These are phyloP conservation scores for Bipolaris bicolor DNA, from an alignment of 2,329 filamentous ascomycete species.

Conservation along the genomic window DNA sequence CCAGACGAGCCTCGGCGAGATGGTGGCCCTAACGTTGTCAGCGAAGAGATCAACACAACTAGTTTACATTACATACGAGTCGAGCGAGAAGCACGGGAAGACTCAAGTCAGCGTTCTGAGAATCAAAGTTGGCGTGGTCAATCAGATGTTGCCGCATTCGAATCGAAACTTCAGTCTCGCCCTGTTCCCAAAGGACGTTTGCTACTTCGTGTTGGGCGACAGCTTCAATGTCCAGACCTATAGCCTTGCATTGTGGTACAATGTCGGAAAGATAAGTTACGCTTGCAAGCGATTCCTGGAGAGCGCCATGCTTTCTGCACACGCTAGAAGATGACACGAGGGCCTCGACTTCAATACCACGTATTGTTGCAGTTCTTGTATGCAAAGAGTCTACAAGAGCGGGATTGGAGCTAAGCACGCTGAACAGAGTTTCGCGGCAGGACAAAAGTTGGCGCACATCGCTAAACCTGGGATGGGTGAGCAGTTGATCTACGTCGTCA, in stretches of 20 bases:
- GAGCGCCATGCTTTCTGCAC: slow-evolving; percentile 77
- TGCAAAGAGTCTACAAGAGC: slow-evolving; percentile 66
- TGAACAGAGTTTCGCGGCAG: slow-evolving; percentile 81
- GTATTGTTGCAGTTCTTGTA: slow-evolving; percentile 67
- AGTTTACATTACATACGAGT: slow-evolving; percentile 57
- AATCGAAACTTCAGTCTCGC: slow-evolving; percentile 87
- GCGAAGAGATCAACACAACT: background rate
- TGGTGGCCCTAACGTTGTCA: slow-evolving; percentile 69
- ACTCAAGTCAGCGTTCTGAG: slow-evolving; percentile 38
- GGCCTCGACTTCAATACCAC: slow-evolving; percentile 76
- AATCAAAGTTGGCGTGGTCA: slow-evolving; percentile 39
- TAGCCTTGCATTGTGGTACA: slow-evolving; percentile 68
- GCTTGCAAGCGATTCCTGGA: slow-evolving; percentile 85
- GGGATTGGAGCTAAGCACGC: slow-evolving; percentile 74
- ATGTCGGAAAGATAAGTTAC: slow-evolving; percentile 83
- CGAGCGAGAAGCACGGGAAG: slow-evolving; percentile 78
- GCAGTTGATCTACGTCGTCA: slow-evolving; percentile 33
- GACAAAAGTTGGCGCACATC: slow-evolving; percentile 83
- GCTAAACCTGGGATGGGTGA: slow-evolving; percentile 63
- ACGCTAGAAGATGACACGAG: slow-evolving; percentile 76
- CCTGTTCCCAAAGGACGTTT: slow-evolving; percentile 91
- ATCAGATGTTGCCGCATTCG: slow-evolving; percentile 78
- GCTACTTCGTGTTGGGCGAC: slow-evolving; percentile 82
- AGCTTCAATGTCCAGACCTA: slow-evolving; percentile 79
- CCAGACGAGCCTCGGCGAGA: slow-evolving; percentile 85